Percentiles rank a stretch among this genome's conserved stretches.
phyloP scores from a whole-genome alignment of 2,329 filamentous ascomycete genomes.

The Ophioceras dolichostomum region DNA sequence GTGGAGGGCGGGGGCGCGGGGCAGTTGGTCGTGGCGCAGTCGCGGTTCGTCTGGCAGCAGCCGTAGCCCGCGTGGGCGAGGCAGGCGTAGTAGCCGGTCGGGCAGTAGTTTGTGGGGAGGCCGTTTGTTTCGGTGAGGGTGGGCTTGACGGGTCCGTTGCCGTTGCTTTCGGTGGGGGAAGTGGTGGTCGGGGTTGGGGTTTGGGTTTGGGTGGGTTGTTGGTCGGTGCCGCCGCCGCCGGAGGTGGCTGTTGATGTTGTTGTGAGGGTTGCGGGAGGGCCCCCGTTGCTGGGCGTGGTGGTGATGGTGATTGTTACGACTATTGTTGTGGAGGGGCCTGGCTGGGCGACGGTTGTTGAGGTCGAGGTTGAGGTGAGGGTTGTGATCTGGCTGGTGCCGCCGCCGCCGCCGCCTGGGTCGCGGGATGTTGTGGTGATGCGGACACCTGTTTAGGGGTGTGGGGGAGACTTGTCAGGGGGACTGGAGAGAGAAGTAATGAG shows the following conservation, averaged over 20 bases:
- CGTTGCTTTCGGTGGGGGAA: no score
- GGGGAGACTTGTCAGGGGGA: background rate
- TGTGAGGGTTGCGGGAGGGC: slow-evolving; percentile 12
- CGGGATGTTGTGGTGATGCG: background rate
- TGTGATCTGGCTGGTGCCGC: background rate
- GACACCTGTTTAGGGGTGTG: background rate
- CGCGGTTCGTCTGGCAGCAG: slow-evolving; percentile 77
- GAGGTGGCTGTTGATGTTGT: slow-evolving; percentile 24
- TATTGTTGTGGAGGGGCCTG: slow-evolving; percentile 24
- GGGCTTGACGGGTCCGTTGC: slow-evolving; percentile 33
- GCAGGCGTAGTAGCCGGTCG: slow-evolving; percentile 87
- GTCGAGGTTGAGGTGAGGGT: background rate
- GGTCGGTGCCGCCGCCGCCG: slow-evolving; percentile 16
- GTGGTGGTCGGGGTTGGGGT: no score
- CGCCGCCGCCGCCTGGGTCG: background rate
- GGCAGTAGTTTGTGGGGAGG: slow-evolving; percentile 45
- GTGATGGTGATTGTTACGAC: slow-evolving; percentile 28
- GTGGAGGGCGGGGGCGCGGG: slow-evolving; percentile 48
- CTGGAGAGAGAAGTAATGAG: slow-evolving; percentile 4
- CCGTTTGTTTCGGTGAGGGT: slow-evolving; percentile 22
- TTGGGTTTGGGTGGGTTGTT: slow-evolving; percentile 14
- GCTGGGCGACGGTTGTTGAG: slow-evolving; percentile 14
- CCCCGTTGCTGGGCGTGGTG: slow-evolving; percentile 15
- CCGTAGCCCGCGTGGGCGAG: slow-evolving; percentile 69
- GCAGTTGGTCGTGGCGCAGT: slow-evolving; percentile 75